Base-by-base conservation (phyloP, 805 yeast genomes). In the Candida corydali region DNA sequence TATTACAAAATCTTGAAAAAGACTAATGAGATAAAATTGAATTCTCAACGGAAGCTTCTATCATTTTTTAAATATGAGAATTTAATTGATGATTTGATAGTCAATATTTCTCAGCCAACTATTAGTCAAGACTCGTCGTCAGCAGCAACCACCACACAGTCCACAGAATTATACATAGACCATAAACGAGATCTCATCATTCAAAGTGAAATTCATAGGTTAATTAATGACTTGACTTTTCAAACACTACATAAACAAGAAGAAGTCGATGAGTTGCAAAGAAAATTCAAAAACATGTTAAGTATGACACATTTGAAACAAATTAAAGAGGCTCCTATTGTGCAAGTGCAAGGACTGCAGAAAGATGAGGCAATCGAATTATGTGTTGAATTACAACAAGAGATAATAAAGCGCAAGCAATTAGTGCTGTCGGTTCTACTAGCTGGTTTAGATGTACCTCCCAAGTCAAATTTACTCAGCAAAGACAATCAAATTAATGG, bases 191-290 rank as follows among this genome's bases (percentile, higher is more conserved):
- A 63, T 41, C 43, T 50, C 33, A 49, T 66, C 8, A 54, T 67
- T 15, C 72, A 67, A 42, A 72, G 63, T 14, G 73, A 67, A 40
- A 62, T 67, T 16, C 50, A 52, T 38, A 46, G 72, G 18, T 49
- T 67, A 29, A 40, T 57, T n/a, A 66, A 65, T 34, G 72, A 67
- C 41, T 50, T 66, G 36, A 50, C 59, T 5, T 67, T 54, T 36
- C 70, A 64, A 44, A 47, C 47, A 12, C 46, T 65, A 23, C 58
- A 57, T 30, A 49, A 56, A 35, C 49, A 51, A 38, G 61, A 65
- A 16, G 65, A 62, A 23, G 44, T 63, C 14, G 42, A 45, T 7
- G 36, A 41, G 3, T 14, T 34, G 4, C n/a, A 27, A 20, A 15
- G 8, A n/a, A 27, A 32, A 11, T 42, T 29, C 22, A 23, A 33